These are phyloP conservation scores for Trichoderma sp. DNA, from an alignment of 2,329 filamentous ascomycete species.

Conservation along the genomic window DNA sequence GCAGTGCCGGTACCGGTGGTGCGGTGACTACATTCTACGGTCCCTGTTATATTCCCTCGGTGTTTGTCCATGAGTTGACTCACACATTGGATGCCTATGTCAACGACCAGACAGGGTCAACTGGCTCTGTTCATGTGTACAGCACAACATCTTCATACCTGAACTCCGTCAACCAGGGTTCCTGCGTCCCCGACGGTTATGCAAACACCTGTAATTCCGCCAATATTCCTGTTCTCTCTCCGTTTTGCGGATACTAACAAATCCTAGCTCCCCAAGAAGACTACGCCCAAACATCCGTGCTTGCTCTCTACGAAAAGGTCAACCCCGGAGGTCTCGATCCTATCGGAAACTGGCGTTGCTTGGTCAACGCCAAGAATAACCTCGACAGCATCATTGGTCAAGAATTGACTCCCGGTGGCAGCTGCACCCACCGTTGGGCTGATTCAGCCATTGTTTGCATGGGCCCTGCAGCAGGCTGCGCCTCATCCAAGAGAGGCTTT, in stretches of 20 bases:
- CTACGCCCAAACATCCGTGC: not conserved
- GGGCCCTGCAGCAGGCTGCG: not conserved
- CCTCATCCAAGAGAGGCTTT: not conserved
- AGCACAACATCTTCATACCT: not conserved
- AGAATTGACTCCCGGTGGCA: not conserved
- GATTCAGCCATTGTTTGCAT: not conserved
- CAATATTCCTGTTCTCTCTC: not conserved
- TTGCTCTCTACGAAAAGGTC: not conserved
- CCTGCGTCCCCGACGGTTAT: not conserved
- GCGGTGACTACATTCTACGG: not conserved
- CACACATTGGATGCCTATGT: not conserved
- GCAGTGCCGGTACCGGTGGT: not conserved
- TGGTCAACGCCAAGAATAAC: not conserved
- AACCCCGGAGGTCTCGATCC: not conserved
- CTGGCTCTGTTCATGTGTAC: not conserved
- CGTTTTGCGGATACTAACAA: not conserved
- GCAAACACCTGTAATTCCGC: not conserved
- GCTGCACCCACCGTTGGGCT: not conserved
- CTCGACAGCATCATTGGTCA: not conserved
- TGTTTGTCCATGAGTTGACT: not conserved
- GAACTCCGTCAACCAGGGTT: not conserved
- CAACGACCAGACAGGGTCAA: not conserved
- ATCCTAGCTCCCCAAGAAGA: not conserved
- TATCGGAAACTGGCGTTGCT: not conserved
- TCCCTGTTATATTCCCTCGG: not conserved